phyloP scores from a whole-genome alignment of 2,329 filamentous ascomycete genomes.

The Paecilomyces niveus region DNA sequence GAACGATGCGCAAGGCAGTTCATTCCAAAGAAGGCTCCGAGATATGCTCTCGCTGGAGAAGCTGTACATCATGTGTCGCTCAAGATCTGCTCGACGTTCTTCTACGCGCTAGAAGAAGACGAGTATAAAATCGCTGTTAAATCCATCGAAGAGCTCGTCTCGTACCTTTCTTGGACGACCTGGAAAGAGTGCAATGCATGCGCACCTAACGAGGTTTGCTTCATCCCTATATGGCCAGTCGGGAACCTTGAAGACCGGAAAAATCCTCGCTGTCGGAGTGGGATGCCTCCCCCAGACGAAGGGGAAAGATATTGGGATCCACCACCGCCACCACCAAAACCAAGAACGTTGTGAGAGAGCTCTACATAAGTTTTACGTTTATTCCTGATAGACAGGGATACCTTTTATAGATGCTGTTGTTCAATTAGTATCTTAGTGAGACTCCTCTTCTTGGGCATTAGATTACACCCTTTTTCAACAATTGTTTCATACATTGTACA shows the following conservation, averaged over 20 bases:
- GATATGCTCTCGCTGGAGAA: constrained; percentile 14
- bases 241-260: constrained; percentile 50
- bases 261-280: constrained; percentile 38
- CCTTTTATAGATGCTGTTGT: neutral
- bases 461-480: neutral
- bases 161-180: constrained; percentile 51
- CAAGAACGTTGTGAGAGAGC: neutral
- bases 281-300: constrained; percentile 9
- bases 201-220: constrained; percentile 48
- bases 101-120: constrained; percentile 13
- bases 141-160: constrained; percentile 35
- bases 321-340: neutral
- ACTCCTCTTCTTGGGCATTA: neutral
- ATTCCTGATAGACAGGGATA: neutral
- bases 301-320: constrained; percentile 18
- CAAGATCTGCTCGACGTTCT: constrained; percentile 25
- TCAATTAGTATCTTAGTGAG: neutral
- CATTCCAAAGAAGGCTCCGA: constrained; percentile 13
- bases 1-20: constrained; percentile 30
- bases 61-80: constrained; percentile 23
- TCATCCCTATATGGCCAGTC: constrained; percentile 59
- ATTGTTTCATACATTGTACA: neutral
- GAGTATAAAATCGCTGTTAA: constrained; percentile 18
- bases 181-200: constrained; percentile 55
- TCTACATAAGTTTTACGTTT: neutral